Percentiles rank a stretch among this genome's conserved stretches.
phyloP scores from a whole-genome alignment of 1,284 basidiomycete species.

The Boletus holoroseus region DNA sequence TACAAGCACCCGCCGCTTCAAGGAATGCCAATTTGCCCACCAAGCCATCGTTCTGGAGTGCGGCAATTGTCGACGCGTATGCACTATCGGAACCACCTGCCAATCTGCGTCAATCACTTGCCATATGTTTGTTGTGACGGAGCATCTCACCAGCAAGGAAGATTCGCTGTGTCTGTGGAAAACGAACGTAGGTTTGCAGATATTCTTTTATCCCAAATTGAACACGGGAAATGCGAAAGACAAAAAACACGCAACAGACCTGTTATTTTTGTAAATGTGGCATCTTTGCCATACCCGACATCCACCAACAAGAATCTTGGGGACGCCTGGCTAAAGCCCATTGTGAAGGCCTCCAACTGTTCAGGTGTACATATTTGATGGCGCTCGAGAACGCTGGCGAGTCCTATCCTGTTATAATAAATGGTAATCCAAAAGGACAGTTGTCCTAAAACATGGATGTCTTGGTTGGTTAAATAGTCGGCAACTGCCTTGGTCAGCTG shows the following conservation, averaged over 20 bases:
- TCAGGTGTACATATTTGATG: conserved; percentile 54
- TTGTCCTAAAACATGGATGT: conserved; percentile 50
- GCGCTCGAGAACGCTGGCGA: conserved; percentile 46
- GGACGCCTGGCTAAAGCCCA: conserved; percentile 68
- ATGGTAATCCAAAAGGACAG: conserved; percentile 68
- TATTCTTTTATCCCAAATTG: conserved; percentile 49
- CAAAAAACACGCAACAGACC: conserved; percentile 38
- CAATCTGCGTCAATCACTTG: conserved; percentile 11
- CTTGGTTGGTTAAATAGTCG: conserved; percentile 56
- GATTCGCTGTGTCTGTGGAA: conserved; percentile 69
- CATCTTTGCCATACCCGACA: conserved; percentile 61
- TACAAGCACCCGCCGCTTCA: conserved; percentile 44
- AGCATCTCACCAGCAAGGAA: conserved; percentile 59
- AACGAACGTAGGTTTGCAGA: conserved; percentile 65
- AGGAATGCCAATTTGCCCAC: conserved; percentile 64
- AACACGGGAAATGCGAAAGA: neutral
- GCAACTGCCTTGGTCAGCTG: conserved; percentile 60
- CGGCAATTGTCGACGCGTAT: conserved; percentile 45
- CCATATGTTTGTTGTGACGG: neutral
- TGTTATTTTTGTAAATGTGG: conserved; percentile 66
- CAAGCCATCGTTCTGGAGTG: conserved; percentile 55
- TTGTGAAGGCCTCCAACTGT: conserved; percentile 60
- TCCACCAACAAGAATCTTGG: conserved; percentile 67
- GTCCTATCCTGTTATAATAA: conserved; percentile 58
- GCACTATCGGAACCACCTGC: conserved; percentile 41